These are phyloP conservation scores for Solanum pennellii DNA, from an alignment of 257 asterid species.

Conservation along the genomic window DNA sequence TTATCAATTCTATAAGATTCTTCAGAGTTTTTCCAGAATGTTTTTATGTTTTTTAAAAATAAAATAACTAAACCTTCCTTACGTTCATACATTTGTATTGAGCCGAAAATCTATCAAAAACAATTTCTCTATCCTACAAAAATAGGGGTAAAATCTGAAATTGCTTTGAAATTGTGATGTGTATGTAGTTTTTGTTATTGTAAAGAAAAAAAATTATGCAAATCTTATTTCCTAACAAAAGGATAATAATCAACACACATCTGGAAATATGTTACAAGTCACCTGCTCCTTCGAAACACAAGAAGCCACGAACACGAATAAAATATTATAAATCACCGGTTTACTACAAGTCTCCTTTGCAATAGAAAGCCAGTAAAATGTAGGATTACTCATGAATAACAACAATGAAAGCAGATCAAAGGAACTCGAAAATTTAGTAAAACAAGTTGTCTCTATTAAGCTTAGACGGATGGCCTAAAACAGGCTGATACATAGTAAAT, in stretches of 20 bases:
- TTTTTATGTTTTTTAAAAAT: no score
- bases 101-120: no score
- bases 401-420: not conserved
- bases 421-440: not conserved
- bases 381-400: not conserved
- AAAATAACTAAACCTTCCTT: no score
- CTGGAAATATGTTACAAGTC: not conserved
- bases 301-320: not conserved
- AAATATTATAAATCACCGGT: not conserved
- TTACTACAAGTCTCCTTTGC: not conserved
- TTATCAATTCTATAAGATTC: not conserved
- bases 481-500: not conserved
- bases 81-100: no score
- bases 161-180: not conserved
- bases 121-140: no score
- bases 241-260: no score
- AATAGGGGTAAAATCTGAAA: not conserved
- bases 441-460: not conserved
- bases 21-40: no score
- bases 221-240: no score
- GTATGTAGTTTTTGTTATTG: not conserved
- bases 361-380: not conserved
- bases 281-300: not conserved
- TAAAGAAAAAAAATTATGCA: not conserved
- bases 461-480: not conserved